Evolutionary conservation across 352 stramenopile genomes (phyloP).

Genomic region (Globisporangium perplexum): DNA sequence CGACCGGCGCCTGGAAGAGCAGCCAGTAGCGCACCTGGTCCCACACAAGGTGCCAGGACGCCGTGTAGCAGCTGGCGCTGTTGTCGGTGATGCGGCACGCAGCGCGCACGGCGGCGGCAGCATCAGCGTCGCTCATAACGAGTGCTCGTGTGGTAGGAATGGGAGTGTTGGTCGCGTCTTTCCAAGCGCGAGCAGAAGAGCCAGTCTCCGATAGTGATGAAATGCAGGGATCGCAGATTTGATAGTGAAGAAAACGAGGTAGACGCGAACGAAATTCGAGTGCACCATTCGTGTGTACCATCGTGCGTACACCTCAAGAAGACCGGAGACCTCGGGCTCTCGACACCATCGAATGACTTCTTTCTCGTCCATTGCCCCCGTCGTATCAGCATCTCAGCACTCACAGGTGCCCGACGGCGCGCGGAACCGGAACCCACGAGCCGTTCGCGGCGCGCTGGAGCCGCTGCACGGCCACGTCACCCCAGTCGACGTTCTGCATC

Average conservation of each 20-base stretch:
- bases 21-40: slow-evolving; percentile 77
- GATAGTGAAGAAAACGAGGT: not conserved
- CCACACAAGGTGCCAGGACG: slow-evolving; percentile 78
- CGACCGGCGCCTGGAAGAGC: slow-evolving; percentile 65
- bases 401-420: not conserved
- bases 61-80: slow-evolving; percentile 61
- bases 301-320: too few relatives aligned
- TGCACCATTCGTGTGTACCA: not conserved
- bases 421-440: slow-evolving; percentile 13
- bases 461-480: slow-evolving; percentile 25
- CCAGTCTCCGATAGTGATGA: not conserved
- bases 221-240: not conserved
- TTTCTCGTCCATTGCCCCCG: too few relatives aligned
- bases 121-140: not conserved
- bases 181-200: not conserved
- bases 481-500: slow-evolving; percentile 53
- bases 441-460: slow-evolving; percentile 27
- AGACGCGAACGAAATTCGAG: not conserved
- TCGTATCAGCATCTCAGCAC: too few relatives aligned
- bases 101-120: not conserved
- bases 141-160: not conserved
- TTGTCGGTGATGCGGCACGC: slow-evolving; percentile 59
- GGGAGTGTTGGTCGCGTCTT: not conserved
- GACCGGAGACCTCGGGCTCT: too few relatives aligned
- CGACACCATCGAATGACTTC: too few relatives aligned